These are phyloP conservation scores for Yamadazyma olivae DNA, from an alignment of 805 yeast genomes.

Conservation along the genomic window DNA sequence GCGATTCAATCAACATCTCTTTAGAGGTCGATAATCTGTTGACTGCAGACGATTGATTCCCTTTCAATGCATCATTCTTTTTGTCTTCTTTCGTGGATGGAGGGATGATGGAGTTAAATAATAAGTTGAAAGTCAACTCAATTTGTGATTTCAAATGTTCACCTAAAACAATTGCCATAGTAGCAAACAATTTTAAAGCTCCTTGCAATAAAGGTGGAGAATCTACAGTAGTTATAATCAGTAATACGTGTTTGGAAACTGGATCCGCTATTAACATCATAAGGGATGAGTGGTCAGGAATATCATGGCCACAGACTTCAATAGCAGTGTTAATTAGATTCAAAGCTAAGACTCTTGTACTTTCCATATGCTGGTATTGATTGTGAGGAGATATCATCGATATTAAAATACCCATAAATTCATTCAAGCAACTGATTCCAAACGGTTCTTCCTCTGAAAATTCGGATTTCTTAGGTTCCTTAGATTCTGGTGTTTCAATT, in stretches of 20 bases:
- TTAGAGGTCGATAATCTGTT: slow-evolving; percentile 34
- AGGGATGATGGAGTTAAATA: slow-evolving; percentile 58
- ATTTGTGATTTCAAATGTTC: slow-evolving; percentile 71
- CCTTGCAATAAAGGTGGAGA: slow-evolving; percentile 70
- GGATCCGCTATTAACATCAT: slow-evolving; percentile 71
- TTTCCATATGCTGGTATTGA: slow-evolving; percentile 81
- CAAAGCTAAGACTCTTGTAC: slow-evolving; percentile 80
- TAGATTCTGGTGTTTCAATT: slow-evolving; percentile 2
- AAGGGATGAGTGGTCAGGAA: slow-evolving; percentile 59
- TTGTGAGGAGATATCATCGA: slow-evolving; percentile 81
- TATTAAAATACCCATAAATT: slow-evolving; percentile 69
- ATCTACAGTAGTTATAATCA: slow-evolving; percentile 70
- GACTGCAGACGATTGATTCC: slow-evolving; percentile 27
- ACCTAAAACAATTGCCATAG: slow-evolving; percentile 67
- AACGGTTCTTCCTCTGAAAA: slow-evolving; percentile 44
- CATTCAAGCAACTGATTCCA: slow-evolving; percentile 74
- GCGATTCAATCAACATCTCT: slow-evolving; percentile 80
- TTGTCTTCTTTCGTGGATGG: slow-evolving; percentile 11
- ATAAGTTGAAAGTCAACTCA: slow-evolving; percentile 64
- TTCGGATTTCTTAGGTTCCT: not conserved
- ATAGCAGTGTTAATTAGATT: slow-evolving; percentile 72
- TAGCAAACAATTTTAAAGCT: slow-evolving; percentile 71
- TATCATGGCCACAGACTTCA: slow-evolving; percentile 71
- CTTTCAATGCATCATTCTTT: slow-evolving; percentile 9
- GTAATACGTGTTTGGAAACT: slow-evolving; percentile 81